Evolutionary conservation across 2,329 filamentous ascomycete species (phyloP).

Genomic region (Pseudogymnoascus sp.): DNA sequence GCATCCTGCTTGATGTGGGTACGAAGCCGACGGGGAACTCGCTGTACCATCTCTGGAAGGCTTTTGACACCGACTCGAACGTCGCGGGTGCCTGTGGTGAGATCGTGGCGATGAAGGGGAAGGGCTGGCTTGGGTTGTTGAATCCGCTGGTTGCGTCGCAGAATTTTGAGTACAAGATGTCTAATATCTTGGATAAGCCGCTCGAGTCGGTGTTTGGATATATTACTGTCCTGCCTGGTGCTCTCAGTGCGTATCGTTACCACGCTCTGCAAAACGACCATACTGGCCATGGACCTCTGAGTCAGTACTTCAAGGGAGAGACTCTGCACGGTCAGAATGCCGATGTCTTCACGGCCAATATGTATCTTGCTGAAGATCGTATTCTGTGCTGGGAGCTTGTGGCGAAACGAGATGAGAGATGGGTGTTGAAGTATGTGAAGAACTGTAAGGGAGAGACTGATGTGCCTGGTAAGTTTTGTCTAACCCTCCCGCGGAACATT

Average conservation of each 20-base stretch:
- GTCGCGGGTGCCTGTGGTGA: conserved; percentile 95
- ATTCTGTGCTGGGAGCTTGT: conserved; percentile 93
- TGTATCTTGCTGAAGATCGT: conserved; percentile 85
- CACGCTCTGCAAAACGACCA: conserved; percentile 95
- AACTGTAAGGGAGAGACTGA: conserved; percentile 95
- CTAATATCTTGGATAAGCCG: conserved; percentile 96
- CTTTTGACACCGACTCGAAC: conserved; percentile 95
- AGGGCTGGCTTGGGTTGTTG: conserved; percentile 69
- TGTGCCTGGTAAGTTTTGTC: conserved; percentile 67
- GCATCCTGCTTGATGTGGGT: conserved; percentile 92
- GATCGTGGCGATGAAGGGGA: conserved; percentile 95
- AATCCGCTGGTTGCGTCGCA: conserved; percentile 95
- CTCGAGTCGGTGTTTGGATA: conserved; percentile 96
- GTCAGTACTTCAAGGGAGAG: conserved; percentile 99
- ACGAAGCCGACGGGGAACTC: conserved; percentile 83
- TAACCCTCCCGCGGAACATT: neutral
- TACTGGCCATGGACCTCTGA: conserved; percentile 87
- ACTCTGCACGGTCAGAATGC: conserved; percentile 93
- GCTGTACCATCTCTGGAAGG: conserved; percentile 98
- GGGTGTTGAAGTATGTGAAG: conserved; percentile 98
- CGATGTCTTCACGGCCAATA: conserved; percentile 95
- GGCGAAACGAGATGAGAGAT: conserved; percentile 86
- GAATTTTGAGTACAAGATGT: conserved; percentile 99
- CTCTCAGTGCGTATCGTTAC: conserved; percentile 90
- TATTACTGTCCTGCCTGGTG: conserved; percentile 92